A percentile compares a stretch with the other conserved stretches of the same genome.
Evolutionary conservation across 1,284 basidiomycete genomes (phyloP).

Genomic region (Vanrija sp.): DNA sequence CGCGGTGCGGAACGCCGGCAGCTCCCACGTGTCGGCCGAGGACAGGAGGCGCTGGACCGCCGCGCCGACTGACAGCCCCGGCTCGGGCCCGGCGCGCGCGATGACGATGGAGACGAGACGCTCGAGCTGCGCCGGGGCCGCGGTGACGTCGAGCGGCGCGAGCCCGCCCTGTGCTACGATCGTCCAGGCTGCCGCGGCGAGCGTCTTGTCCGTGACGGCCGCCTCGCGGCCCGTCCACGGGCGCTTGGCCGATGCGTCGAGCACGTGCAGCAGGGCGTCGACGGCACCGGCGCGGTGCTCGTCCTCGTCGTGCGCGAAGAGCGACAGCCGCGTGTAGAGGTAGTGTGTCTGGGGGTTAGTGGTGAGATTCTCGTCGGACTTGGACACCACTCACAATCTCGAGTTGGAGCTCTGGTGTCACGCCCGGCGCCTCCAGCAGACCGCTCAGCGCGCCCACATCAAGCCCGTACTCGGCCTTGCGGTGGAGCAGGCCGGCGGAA

Average conservation of each 20-base stretch:
- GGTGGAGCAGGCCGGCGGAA: conserved; percentile 3
- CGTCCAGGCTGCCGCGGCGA: conserved; percentile 23
- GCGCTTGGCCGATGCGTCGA: not conserved
- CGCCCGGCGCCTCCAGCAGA: not conserved
- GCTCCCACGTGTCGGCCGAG: conserved; percentile 18
- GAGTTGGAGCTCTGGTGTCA: conserved; percentile 9
- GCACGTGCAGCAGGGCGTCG: conserved; percentile 8
- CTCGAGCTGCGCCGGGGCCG: conserved; percentile 11
- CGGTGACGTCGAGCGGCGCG: conserved; percentile 14
- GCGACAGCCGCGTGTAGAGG: conserved; percentile 11
- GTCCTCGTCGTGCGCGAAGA: conserved; percentile 1
- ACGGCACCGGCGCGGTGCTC: not conserved
- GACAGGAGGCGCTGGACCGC: conserved; percentile 7
- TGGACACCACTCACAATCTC: conserved; percentile 1
- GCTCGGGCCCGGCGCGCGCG: not conserved
- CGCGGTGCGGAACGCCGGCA: conserved; percentile 7
- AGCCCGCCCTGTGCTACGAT: conserved; percentile 21
- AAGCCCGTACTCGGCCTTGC: not conserved
- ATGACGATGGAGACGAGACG: conserved; percentile 3
- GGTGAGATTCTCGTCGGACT: not conserved
- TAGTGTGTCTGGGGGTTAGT: conserved; percentile 8
- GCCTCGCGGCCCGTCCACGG: conserved; percentile 14
- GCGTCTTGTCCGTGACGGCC: conserved; percentile 3
- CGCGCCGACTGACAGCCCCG: not conserved
- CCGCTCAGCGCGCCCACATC: not conserved